These are phyloP conservation scores for Eucalyptus regnans DNA, from an alignment of 345 rosid genomes.

Conservation along the genomic window DNA sequence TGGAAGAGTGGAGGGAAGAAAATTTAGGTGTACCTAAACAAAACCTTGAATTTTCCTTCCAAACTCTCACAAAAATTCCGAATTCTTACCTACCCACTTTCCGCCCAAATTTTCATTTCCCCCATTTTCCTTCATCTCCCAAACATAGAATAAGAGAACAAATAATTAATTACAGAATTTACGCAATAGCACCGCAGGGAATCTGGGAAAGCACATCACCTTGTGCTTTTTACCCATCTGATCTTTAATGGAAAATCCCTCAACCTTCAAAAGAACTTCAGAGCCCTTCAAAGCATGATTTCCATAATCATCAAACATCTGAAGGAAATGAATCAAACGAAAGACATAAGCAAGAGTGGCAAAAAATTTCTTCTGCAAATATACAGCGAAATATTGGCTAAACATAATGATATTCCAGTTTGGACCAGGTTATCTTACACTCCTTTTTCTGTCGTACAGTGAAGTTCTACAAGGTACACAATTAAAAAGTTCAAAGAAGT, in stretches of 20 bases:
- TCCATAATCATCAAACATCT: constrained; percentile 46
- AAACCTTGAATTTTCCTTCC: not conserved
- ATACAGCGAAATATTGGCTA: not conserved
- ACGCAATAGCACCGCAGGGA: not conserved
- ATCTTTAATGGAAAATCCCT: constrained; percentile 36
- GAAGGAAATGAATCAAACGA: not conserved
- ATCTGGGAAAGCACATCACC: constrained; percentile 11
- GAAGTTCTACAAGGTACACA: not conserved
- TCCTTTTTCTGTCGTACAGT: not conserved
- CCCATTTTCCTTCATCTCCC: not conserved
- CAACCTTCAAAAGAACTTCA: constrained; percentile 18
- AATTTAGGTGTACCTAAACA: not conserved
- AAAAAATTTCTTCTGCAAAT: not conserved
- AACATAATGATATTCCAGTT: not conserved
- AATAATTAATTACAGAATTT: not conserved
- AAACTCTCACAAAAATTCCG: not conserved
- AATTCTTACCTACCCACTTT: not conserved
- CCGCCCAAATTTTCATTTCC: not conserved
- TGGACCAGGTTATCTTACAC: not conserved
- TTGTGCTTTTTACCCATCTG: constrained; percentile 10
- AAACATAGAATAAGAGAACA: not conserved
- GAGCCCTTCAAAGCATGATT: constrained; percentile 39
- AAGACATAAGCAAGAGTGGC: not conserved
- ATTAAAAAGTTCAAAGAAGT: not conserved
- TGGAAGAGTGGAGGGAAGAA: not conserved